Evolutionary conservation across 306 rosid species (phyloP).

Genomic region (Cajanus cajan): DNA sequence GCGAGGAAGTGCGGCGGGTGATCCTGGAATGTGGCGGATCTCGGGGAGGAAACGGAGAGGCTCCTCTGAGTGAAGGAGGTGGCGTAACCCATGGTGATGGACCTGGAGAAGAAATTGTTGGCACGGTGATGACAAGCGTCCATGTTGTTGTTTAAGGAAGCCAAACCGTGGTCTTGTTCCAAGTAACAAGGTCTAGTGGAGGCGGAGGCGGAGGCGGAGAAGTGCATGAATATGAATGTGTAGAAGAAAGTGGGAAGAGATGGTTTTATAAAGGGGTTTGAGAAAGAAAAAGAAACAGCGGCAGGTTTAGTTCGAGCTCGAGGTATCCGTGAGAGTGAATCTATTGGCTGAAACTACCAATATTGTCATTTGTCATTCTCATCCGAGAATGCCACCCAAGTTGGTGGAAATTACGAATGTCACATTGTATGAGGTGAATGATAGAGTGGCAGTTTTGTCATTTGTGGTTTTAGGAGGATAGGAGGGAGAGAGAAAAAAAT

Average conservation of each 20-base stretch:
- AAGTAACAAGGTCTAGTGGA: conserved; percentile 55
- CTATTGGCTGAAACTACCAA: conserved; percentile 70
- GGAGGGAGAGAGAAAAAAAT: neutral
- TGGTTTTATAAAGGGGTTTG: conserved; percentile 35
- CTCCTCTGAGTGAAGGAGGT: conserved; percentile 35
- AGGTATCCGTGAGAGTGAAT: conserved; percentile 54
- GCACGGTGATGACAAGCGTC: conserved; percentile 58
- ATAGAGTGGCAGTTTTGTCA: conserved; percentile 17
- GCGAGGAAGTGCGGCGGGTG: conserved; percentile 74
- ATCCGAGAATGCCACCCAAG: no score
- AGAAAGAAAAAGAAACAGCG: conserved; percentile 33
- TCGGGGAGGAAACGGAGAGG: conserved; percentile 46
- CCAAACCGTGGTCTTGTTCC: conserved; percentile 61
- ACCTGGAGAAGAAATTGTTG: conserved; percentile 43
- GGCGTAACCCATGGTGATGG: conserved; percentile 55
- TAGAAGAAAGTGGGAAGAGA: neutral
- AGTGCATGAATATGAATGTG: conserved; percentile 39
- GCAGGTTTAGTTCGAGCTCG: conserved; percentile 34
- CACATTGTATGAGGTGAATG: no score
- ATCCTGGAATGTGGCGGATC: conserved; percentile 77
- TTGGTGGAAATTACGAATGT: neutral
- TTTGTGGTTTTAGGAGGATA: neutral
- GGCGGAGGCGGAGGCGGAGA: neutral
- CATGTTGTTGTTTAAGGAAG: conserved; percentile 59
- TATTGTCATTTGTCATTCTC: no score